Evolutionary conservation across 2,329 filamentous ascomycete species (phyloP), one percentile per base, ranked within the genome.

Genomic region (Colletotrichum caudatum): DNA sequence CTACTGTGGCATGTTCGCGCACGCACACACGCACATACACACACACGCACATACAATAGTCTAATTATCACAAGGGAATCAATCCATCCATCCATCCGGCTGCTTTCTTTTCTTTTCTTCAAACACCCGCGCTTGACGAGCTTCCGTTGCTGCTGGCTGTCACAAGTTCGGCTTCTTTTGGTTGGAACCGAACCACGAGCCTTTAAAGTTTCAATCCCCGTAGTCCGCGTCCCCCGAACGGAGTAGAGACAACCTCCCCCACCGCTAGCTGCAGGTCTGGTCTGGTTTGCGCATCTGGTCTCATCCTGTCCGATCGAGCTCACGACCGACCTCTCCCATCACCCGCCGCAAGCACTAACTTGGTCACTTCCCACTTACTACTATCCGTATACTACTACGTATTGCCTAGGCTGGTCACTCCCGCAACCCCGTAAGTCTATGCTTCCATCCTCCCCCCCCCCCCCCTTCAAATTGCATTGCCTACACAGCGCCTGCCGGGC

Each of bases 191-290:
- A 46, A 46, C n/a, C 29, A 20, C n/a, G 16, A 53, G 33, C 53
- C 60, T 65, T 68, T 54, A 54, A 69, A 69, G 48, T 58, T 62
- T 53, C 44, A 56, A 39, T 64, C 39, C 54, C 44, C 46, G 61
- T 65, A 61, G 66, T 53, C 61, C 61, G 66, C 66, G 53, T 69
- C 66, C 51, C 41, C 66, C 66, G 46, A 61, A 63, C 67, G 67
- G 67, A 70, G 54, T 41, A 66, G 67, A 61, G 39, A 41, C 67
- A 61, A 61, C 63, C 51, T 56, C 59, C 66, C 39, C 67, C 59
- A 57, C 67, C 67, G 48, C 58, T 71, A 71, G 64, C 69, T 71
- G 69, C 69, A 71, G 64, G 61, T 54, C 35, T 64, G 50, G 35
- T 54, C 66, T 66, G 63, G 66, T 70, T 66, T 70, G 67, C 67